phyloP scores from a whole-genome alignment of 495 filamentous ascomycete species.

The Ramalina intermedia region DNA sequence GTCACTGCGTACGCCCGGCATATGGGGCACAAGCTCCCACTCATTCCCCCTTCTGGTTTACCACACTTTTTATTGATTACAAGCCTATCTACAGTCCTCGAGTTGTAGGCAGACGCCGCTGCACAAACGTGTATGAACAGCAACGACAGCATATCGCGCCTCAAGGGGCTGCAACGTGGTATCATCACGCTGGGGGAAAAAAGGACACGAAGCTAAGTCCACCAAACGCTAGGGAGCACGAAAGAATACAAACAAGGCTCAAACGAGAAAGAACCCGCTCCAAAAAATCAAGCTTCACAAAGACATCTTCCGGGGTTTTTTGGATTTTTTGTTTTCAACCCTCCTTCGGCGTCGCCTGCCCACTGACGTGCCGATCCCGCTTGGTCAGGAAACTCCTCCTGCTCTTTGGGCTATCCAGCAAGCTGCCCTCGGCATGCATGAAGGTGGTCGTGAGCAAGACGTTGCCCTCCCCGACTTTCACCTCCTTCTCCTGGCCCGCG shows the following conservation, averaged over 20 bases:
- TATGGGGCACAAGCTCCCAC: too few relatives aligned
- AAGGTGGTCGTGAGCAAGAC: slow-evolving; percentile 59
- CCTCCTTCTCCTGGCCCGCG: slow-evolving; percentile 53
- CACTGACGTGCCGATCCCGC: slow-evolving; percentile 20
- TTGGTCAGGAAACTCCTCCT: slow-evolving; percentile 44
- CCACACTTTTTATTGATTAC: too few relatives aligned
- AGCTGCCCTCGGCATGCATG: slow-evolving; percentile 19
- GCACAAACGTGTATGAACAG: too few relatives aligned
- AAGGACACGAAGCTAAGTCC: too few relatives aligned
- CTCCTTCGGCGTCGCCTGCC: slow-evolving; percentile 5
- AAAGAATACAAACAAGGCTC: slow-evolving; percentile 7
- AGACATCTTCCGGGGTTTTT: neutral
- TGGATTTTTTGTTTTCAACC: neutral
- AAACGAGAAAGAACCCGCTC: neutral
- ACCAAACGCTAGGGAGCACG: too few relatives aligned
- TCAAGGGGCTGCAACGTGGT: neutral
- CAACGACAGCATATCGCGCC: too few relatives aligned
- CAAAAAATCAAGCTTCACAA: neutral
- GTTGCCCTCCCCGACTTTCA: slow-evolving; percentile 52
- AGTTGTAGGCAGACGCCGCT: too few relatives aligned
- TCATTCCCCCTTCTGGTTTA: too few relatives aligned
- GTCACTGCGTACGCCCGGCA: too few relatives aligned
- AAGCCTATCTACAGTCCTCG: too few relatives aligned
- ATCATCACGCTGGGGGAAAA: neutral
- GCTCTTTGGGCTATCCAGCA: slow-evolving; percentile 40